A percentile compares a stretch with the other conserved stretches of the same genome.
Evolutionary conservation across 768 basidiomycete species (phyloP).

Genomic region (Tylopilus felleus): DNA sequence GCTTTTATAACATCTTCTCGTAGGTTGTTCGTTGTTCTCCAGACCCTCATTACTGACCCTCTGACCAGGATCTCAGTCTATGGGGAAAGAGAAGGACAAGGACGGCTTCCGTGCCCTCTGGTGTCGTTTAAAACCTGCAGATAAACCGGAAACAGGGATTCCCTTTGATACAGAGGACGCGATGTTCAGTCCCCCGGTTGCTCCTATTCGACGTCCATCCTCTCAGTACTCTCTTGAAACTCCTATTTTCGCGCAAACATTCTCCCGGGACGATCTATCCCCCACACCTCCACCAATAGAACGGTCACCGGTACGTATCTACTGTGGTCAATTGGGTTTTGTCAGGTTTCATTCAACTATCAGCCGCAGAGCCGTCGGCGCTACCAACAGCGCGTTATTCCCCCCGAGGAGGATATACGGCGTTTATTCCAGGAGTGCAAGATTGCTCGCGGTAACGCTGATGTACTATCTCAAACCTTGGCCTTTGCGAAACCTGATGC

Average conservation of each 20-base stretch:
- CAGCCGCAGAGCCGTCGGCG: constrained; percentile 15
- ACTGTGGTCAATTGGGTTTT: not conserved
- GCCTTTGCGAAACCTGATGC: constrained; percentile 69
- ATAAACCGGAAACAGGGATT: constrained; percentile 81
- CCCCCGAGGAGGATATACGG: constrained; percentile 81
- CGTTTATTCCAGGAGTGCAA: constrained; percentile 83
- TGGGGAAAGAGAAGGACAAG: constrained; percentile 33
- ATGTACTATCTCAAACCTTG: constrained; percentile 67
- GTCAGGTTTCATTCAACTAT: not conserved
- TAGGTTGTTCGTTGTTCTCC: constrained; percentile 4
- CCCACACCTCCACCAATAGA: constrained; percentile 28
- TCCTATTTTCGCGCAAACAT: constrained; percentile 38
- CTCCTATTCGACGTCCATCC: constrained; percentile 30
- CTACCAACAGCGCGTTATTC: constrained; percentile 44
- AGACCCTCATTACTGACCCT: not conserved
- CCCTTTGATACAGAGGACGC: constrained; percentile 77
- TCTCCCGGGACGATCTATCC: constrained; percentile 27
- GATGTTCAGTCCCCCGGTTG: constrained; percentile 69
- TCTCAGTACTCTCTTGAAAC: constrained; percentile 32
- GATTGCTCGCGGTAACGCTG: constrained; percentile 79
- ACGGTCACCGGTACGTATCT: constrained; percentile 17
- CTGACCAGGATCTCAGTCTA: constrained; percentile 16
- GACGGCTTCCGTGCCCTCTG: constrained; percentile 71
- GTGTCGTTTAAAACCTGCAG: constrained; percentile 73
- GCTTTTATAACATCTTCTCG: constrained; percentile 46